Evolutionary conservation across 139 green algal genomes (phyloP), one percentile per base, ranked within the genome.

Genomic region (Auxenochlorella pyrenoidosa): DNA sequence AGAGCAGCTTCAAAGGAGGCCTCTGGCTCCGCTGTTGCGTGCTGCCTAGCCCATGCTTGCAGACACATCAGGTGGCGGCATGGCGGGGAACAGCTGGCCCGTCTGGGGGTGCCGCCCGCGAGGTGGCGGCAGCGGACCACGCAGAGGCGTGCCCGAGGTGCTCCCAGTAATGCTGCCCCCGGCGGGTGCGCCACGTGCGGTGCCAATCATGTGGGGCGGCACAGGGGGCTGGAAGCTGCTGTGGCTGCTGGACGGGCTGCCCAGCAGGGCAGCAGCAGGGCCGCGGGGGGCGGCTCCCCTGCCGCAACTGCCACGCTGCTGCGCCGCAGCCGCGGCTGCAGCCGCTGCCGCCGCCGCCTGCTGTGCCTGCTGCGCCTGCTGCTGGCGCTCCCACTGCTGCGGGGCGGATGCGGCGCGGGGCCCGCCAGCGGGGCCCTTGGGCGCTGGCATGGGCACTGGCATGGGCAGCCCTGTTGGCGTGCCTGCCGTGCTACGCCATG

Each of bases 21-120:
- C 47, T 10, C 10, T 6, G 47, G 47, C 8, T 54, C 47, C 54
- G 2, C 54, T 2, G 10, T 13, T 22, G 54, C 16, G 4, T 0
- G 32, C n/a, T n/a, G 32, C 83, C 75, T 58, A 84, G 41, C 83
- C 75, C 75, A 84, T 83, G 75, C 83, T 88, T 43, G 75, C 75
- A 40, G 83, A 82, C 68, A 88, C 75, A 32, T 83, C 75, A 24
- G 83, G 75, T 10, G 83, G 75, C 2, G 75, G 75, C 75, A 83
- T 82, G 68, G 83, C 59, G 30, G 83, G 75, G 43, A 84, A 77
- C 63, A 75, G 79, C 21, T 85, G 73, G 22, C 73, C 73, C 1
- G 38, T 3, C 73, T 79, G 73, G 18, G 40, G 73, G 54, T 63
- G 22, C 2, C 54, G 54, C 10, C 54, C 54, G 10, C 54, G 54